Evolutionary conservation across 257 asterid genomes (phyloP), one percentile per base, ranked within the genome.

Genomic region (Scutellaria minor): DNA sequence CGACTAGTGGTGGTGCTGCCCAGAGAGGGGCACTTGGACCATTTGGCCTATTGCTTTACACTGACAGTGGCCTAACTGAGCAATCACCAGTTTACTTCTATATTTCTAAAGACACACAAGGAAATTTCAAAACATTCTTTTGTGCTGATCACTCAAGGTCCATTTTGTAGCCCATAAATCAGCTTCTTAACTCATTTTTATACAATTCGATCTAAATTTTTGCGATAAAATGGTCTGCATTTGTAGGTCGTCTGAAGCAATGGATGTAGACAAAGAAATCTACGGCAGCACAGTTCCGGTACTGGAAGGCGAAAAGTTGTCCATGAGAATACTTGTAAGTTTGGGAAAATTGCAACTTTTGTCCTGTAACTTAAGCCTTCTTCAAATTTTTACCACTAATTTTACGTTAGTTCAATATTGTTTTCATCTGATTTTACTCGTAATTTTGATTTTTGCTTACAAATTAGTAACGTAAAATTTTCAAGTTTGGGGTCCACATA

Each of bases 71-170:
- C 58, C 84, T 68, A n/a, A 63, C 78, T 2, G 94, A 89, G 67
- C 90, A 83, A 51, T 87, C 96, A 42, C 88, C 96, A 2, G 12
- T 89, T 48, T 87, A 85, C 63, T 89, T 89, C 77, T 89, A 89
- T 15, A 79, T 89, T 27, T 75, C 83, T 4, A 87, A 84, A 74
- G 83, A 81, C 22, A 22, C 61, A 9, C 75, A 71, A 68, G 91
- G 91, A 55, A 77, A 79, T 24, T 66, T 83, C 72, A 81, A 61
- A 42, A 85, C 94, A 10, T 78, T 64, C 72, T 85, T 89, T 62
- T 89, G 96, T 55, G 81, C 87, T 67, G 96, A 89, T 73, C 89
- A 81, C 51, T 81, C 89, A 12, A 89, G 92, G 96, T 86, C 0
- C 15, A 14, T 4, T 7, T 12, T 7, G 14, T 12, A n/a, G 0